Evolutionary conservation across 805 yeast genomes (phyloP), one percentile per base, ranked within the genome.

Genomic region (Saccharomycopsis lassenensis): DNA sequence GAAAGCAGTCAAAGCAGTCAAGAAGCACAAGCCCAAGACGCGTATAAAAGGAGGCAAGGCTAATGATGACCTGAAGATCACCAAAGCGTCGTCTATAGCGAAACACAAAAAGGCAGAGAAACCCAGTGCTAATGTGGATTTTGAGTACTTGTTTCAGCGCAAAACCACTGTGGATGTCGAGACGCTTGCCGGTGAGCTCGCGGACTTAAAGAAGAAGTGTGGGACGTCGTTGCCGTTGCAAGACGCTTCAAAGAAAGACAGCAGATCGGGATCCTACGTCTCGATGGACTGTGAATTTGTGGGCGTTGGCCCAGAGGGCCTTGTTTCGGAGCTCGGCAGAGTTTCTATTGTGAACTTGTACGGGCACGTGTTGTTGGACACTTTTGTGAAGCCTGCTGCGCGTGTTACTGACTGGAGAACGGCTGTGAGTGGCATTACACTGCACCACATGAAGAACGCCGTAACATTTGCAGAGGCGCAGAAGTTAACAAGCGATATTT

Each of bases 241-340:
- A n/a, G n/a, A n/a, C n/a, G n/a, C n/a, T n/a, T n/a, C n/a, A n/a
- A n/a, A n/a, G n/a, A 35, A 29, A 18, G 31, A 27, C 17, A 20
- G 29, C 29, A n/a, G n/a, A n/a, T 61, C 74, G 1, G 95, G 95
- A 1, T 79, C 70, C 48, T 86, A 69, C 47, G 41, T 86, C 2
- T 84, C 95, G 1, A 71, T 87, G 43, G 97, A 87, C 57, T 86
- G 96, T 61, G 97, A 87, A 49, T 86, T 87, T 62, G 96, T 87
- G 2, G 95, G 95, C 7, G 77, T 81, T 2, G 95, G 95, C 0
- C 71, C 69, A 4, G 77, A 74, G 7, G 93, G 93, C 4, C 41
- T 52, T 7, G n/a, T 24, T 10, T 49, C 50, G 24, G 72, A 65
- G 31, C 61, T 87, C 11, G 96, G 94, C 0, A 66, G 96, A 46